Percentiles rank a stretch among this genome's conserved stretches.
Conservation (phyloP, 371 early-diverging fungal genomes). For the Mortierella sp. region DNA sequence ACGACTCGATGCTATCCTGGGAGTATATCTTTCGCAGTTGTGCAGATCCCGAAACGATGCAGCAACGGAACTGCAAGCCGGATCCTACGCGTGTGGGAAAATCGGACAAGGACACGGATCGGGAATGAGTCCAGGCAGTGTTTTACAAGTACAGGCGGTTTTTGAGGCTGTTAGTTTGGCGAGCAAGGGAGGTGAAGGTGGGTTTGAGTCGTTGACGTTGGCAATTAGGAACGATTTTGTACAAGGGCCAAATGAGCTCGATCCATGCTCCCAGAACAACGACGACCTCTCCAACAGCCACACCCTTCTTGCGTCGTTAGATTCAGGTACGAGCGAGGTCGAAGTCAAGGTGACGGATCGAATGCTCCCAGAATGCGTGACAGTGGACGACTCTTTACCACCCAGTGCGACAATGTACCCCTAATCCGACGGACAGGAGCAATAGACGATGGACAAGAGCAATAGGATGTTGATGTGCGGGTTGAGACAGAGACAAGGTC, state of each 20-base stretch:
- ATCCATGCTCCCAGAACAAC: too few species aligned
- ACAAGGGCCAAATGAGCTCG: neutral
- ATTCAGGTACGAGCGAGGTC: too few species aligned
- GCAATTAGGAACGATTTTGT: neutral
- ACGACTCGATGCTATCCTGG: neutral
- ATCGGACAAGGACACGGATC: neutral
- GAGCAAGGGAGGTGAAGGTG: neutral
- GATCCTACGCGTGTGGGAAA: neutral
- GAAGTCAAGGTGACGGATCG: neutral
- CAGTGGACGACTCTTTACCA: neutral
- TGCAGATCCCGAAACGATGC: neutral
- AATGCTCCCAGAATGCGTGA: neutral
- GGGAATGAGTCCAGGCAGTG: neutral
- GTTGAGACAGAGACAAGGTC: neutral
- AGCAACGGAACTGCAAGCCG: neutral
- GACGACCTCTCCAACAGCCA: too few species aligned
- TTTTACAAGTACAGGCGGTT: neutral
- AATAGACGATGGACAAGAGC: too few species aligned
- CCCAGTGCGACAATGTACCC: neutral
- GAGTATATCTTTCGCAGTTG: neutral
- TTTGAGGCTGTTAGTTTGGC: neutral
- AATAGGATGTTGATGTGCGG: constrained; percentile 4
- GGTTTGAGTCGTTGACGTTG: neutral
- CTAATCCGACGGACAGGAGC: neutral
- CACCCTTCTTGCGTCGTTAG: too few species aligned